Base-by-base conservation (phyloP, 1,284 basidiomycete species). In the Sporisorium graminicola region DNA sequence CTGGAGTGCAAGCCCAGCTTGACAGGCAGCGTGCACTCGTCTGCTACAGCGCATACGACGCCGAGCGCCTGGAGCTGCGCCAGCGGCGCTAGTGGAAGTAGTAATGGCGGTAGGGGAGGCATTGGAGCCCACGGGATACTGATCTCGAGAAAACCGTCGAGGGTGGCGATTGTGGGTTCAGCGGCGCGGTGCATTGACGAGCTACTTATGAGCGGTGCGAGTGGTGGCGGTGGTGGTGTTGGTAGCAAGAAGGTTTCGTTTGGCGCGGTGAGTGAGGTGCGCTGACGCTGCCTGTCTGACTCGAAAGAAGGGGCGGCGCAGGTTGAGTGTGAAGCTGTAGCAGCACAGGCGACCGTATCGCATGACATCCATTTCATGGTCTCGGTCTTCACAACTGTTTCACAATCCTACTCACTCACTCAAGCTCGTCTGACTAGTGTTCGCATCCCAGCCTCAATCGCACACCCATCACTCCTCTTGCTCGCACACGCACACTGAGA, bases 241-340 rank as follows among this genome's bases (percentile, higher is more conserved):
- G n/a, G n/a, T n/a, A n/a, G n/a, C 3, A 52, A 52, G 22, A 52
- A 52, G 33, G 50, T 52, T 1, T 43, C 31, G 31, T 37, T 52
- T 37, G n/a, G 50, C 31, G 22, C 14, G 18, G 27, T 50, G n/a
- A 47, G 46, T 14, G 46, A 47, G 24, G 5, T 27, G 1, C n/a
- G 40, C 14, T 27, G 22, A 26, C 18, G 10, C 9, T 46, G 44
- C 24, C 10, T 35, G 7, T 35, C 3, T 13, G 12, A 6, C 3
- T 35, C 13, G 35, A 14, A 35, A 13, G 35, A 35, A 13, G 35
- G 35, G 13, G 35, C 7, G 35, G 10, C 5, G 29, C 29, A 31
- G 29, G 29, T 5, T 31, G 29, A 31, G 29, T 5, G 29, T 31
- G 29, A 31, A 31, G 29, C 29, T 31, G 29, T 10, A 31, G 29